Evolutionary conservation across 371 early-diverging fungal species (phyloP).

Genomic region (Lichtheimia ramosa): DNA sequence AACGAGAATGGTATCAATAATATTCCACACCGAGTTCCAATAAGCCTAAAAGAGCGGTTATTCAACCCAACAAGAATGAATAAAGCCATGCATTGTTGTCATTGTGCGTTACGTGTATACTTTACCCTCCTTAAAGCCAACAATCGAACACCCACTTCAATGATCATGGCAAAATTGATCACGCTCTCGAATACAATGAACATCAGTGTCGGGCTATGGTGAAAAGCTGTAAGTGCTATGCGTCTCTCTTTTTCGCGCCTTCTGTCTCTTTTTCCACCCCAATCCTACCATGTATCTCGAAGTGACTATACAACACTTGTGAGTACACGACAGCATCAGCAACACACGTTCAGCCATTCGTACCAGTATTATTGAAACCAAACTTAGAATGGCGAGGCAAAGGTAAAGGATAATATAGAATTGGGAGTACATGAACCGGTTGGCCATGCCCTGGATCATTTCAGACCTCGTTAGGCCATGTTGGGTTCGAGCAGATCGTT

Average conservation of each 20-base stretch:
- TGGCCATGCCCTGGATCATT: constrained; percentile 71
- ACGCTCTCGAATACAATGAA: constrained; percentile 67
- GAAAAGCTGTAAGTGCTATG: constrained; percentile 1
- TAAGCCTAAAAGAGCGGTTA: constrained; percentile 46
- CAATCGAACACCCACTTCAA: constrained; percentile 68
- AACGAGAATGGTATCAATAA: constrained; percentile 69
- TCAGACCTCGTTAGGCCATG: constrained; percentile 64
- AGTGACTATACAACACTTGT: constrained; percentile 26
- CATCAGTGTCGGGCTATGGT: constrained; percentile 39
- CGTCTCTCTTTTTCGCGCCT: neutral
- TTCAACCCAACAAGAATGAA: neutral
- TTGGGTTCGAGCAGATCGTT: constrained; percentile 23
- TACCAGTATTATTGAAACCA: constrained; percentile 68
- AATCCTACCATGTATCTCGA: constrained; percentile 40
- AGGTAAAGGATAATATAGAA: constrained; percentile 73
- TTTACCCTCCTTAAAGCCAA: constrained; percentile 70
- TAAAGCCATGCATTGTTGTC: neutral
- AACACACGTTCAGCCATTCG: neutral
- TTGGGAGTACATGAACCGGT: constrained; percentile 75
- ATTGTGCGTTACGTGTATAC: neutral
- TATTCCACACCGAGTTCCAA: constrained; percentile 76
- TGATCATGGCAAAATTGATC: constrained; percentile 76
- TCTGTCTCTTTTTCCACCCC: neutral
- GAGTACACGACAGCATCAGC: neutral
- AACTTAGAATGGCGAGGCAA: constrained; percentile 61